A percentile compares a stretch with the other conserved stretches of the same genome.
Conservation (phyloP, 148 eudicot species). For the Euryodendron excelsum region DNA sequence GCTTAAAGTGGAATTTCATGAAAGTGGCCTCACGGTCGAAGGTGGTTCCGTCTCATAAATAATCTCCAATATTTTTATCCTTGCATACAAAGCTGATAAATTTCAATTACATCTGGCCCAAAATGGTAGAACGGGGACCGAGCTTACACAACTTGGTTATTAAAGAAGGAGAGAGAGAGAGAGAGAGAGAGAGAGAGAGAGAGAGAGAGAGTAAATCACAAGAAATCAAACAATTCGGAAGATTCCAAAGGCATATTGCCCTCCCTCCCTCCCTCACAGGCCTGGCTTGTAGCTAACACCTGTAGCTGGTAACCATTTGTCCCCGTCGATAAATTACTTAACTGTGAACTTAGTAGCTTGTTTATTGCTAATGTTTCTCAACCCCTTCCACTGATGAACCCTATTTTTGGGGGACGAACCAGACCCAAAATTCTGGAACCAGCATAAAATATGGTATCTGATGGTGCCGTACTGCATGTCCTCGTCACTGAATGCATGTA, state of each 20-base stretch:
- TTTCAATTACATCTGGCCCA: no score
- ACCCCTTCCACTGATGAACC: conserved; percentile 33
- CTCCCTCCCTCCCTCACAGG: conserved; percentile 23
- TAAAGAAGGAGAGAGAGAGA: not conserved
- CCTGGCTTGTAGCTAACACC: conserved; percentile 21
- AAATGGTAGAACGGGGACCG: no score
- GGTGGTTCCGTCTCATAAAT: no score
- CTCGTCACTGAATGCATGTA: conserved; percentile 18
- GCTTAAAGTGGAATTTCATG: no score
- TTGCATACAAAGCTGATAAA: no score
- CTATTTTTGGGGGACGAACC: conserved; percentile 28
- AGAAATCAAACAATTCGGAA: not conserved
- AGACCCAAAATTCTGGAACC: conserved; percentile 21
- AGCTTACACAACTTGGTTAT: no score
- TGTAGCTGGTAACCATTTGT: conserved; percentile 30
- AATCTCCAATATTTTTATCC: no score
- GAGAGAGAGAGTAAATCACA: not conserved
- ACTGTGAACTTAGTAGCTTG: conserved; percentile 33
- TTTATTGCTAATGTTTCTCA: conserved; percentile 18
- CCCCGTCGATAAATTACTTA: conserved; percentile 30
- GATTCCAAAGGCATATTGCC: not conserved
- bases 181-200: not conserved
- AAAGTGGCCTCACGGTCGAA: no score
- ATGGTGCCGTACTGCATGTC: conserved; percentile 19
- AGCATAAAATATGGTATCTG: conserved; percentile 27